Percentiles rank a stretch among this genome's conserved stretches.
phyloP scores from a whole-genome alignment of 495 filamentous ascomycete species.

The Aspergillus steynii region DNA sequence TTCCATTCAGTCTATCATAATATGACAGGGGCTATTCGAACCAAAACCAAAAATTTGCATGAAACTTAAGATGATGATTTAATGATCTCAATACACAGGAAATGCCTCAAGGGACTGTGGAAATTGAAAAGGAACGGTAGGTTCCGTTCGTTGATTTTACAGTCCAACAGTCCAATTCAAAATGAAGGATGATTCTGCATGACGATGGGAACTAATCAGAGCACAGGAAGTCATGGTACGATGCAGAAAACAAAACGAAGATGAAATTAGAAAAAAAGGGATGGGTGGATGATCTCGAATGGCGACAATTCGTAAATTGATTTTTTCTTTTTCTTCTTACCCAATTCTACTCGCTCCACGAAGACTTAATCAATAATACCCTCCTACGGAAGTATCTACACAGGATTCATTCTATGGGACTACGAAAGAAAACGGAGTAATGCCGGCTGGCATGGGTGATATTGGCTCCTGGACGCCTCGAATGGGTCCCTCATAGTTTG shows the following conservation, averaged over 20 bases:
- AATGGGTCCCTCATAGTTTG: background rate
- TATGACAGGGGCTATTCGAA: background rate
- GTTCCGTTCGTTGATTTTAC: background rate
- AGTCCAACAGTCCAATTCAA: background rate
- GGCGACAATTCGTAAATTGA: background rate
- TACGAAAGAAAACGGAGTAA: background rate
- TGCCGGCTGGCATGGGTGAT: background rate
- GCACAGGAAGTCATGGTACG: background rate
- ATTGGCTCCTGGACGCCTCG: background rate
- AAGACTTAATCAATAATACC: background rate
- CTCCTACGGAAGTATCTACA: background rate
- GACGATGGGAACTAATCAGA: background rate
- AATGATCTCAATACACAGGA: background rate
- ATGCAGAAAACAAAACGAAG: background rate
- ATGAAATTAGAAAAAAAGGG: background rate
- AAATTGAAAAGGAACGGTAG: background rate
- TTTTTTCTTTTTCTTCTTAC: background rate
- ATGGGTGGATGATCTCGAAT: background rate
- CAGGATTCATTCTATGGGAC: background rate
- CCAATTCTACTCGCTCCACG: background rate
- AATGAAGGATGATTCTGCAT: background rate
- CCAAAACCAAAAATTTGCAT: background rate
- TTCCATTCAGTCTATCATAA: conserved; percentile 15
- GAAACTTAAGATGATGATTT: background rate
- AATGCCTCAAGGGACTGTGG: background rate